These are phyloP conservation scores for Dichotomopilus funicola DNA, from an alignment of 2,329 filamentous ascomycete genomes.

Conservation along the genomic window DNA sequence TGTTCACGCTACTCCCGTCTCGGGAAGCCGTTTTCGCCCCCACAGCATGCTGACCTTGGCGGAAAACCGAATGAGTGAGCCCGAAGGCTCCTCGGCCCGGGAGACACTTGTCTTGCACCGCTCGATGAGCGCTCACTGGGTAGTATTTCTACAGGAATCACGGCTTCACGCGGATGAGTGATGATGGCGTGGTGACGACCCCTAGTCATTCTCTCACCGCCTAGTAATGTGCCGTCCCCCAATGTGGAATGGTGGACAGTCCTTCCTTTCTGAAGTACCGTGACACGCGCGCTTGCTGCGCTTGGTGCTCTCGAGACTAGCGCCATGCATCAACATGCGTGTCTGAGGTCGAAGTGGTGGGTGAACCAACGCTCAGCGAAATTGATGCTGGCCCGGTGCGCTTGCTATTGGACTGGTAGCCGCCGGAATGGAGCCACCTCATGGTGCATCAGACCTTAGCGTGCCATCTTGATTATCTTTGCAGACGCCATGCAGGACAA, in stretches of 20 bases:
- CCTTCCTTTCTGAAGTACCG: not conserved
- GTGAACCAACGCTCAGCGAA: conserved; percentile 3
- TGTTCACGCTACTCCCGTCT: conserved; percentile 3
- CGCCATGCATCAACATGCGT: conserved; percentile 10
- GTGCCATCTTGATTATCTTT: conserved; percentile 1
- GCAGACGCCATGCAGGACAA: conserved; percentile 7
- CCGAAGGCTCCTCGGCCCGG: not conserved
- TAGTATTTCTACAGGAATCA: no score
- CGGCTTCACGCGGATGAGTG: no score
- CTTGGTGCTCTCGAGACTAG: not conserved
- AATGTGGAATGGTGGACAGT: not conserved
- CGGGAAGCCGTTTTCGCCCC: conserved; percentile 14
- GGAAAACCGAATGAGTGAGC: conserved; percentile 2
- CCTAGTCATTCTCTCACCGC: not conserved
- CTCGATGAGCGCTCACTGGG: not conserved
- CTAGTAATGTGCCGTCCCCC: not conserved
- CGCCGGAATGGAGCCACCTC: conserved; percentile 18
- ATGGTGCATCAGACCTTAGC: conserved; percentile 4
- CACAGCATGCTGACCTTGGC: conserved; percentile 13
- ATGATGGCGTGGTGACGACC: no score
- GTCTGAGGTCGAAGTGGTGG: conserved; percentile 2
- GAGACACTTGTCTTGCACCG: not conserved
- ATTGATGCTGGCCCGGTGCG: not conserved
- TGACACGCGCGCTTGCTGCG: conserved; percentile 13
- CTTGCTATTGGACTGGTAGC: conserved; percentile 13